A percentile compares a stretch with the other conserved stretches of the same genome.
Evolutionary conservation across 1,284 basidiomycete species (phyloP).

Genomic region (Pseudozyma sp.): DNA sequence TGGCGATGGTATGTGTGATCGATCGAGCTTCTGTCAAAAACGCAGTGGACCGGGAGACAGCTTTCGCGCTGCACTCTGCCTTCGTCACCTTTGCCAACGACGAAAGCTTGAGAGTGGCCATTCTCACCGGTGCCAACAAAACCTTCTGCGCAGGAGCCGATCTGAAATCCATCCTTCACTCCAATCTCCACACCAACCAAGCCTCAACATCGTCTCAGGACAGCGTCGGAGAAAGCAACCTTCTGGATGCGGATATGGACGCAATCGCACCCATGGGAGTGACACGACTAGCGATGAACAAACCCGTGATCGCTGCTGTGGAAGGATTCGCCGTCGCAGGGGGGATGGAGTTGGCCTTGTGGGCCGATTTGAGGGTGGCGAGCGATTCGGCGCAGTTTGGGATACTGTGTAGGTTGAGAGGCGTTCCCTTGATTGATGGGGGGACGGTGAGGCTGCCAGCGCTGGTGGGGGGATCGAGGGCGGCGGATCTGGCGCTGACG

Average conservation of each 20-base stretch:
- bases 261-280: slow-evolving; percentile 43
- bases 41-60: slow-evolving; percentile 34
- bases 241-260: slow-evolving; percentile 42
- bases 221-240: slow-evolving; percentile 6
- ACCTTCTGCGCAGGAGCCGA: slow-evolving; percentile 48
- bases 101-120: slow-evolving; percentile 15
- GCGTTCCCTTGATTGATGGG: slow-evolving; percentile 47
- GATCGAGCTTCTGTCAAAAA: slow-evolving; percentile 31
- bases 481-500: slow-evolving; percentile 32
- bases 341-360: slow-evolving; percentile 38
- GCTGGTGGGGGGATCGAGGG: slow-evolving; percentile 33
- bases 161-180: slow-evolving; percentile 25
- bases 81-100: slow-evolving; percentile 34
- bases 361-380: slow-evolving; percentile 42
- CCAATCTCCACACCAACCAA: neutral
- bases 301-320: slow-evolving; percentile 43
- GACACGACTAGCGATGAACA: slow-evolving; percentile 41
- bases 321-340: slow-evolving; percentile 46
- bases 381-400: slow-evolving; percentile 23
- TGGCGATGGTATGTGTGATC: slow-evolving; percentile 42
- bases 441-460: slow-evolving; percentile 37
- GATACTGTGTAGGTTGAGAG: slow-evolving; percentile 37
- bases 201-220: neutral
- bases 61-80: slow-evolving; percentile 23
- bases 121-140: slow-evolving; percentile 26